phyloP scores from a whole-genome alignment of 768 basidiomycete genomes.

The Lepiota venenata region DNA sequence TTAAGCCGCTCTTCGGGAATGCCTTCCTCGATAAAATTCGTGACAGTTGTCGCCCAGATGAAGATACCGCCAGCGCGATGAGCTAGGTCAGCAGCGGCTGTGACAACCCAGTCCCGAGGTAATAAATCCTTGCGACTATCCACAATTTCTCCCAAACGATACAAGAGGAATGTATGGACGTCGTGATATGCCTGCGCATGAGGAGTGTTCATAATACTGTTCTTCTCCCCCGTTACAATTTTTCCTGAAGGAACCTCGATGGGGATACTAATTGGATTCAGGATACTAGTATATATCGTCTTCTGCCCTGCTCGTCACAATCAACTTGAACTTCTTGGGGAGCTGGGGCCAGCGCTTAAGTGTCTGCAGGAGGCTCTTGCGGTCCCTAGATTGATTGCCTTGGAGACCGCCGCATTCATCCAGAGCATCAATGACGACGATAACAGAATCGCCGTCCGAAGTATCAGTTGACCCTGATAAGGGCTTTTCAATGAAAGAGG shows the following conservation, averaged over 20 bases:
- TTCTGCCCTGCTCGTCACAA: constrained; percentile 22
- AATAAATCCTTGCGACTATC: too few relatives aligned
- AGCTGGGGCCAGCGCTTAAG: constrained; percentile 18
- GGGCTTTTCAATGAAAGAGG: constrained; percentile 18
- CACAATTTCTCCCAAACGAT: too few relatives aligned
- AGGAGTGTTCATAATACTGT: too few relatives aligned
- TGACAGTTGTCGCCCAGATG: constrained; percentile 26
- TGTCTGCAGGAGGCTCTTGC: constrained; percentile 18
- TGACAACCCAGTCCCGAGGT: too few relatives aligned
- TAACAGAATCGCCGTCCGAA: constrained; percentile 8
- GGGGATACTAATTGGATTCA: constrained; percentile 13
- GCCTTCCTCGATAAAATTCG: constrained; percentile 14
- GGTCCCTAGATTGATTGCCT: constrained; percentile 13
- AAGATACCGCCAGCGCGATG: constrained; percentile 10
- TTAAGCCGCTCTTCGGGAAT: constrained; percentile 14
- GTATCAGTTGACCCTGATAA: constrained; percentile 10
- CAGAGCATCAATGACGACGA: constrained; percentile 27
- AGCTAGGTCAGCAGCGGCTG: too few relatives aligned
- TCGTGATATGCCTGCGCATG: too few relatives aligned
- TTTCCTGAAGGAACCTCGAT: constrained; percentile 18
- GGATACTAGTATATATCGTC: constrained; percentile 12
- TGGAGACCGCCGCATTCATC: constrained; percentile 25
- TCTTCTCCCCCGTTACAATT: too few relatives aligned
- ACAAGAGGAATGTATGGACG: too few relatives aligned
- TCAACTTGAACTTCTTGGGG: constrained; percentile 19